Conservation (phyloP, 2,329 filamentous ascomycete genomes). For the Dichotomopilus funicola region DNA sequence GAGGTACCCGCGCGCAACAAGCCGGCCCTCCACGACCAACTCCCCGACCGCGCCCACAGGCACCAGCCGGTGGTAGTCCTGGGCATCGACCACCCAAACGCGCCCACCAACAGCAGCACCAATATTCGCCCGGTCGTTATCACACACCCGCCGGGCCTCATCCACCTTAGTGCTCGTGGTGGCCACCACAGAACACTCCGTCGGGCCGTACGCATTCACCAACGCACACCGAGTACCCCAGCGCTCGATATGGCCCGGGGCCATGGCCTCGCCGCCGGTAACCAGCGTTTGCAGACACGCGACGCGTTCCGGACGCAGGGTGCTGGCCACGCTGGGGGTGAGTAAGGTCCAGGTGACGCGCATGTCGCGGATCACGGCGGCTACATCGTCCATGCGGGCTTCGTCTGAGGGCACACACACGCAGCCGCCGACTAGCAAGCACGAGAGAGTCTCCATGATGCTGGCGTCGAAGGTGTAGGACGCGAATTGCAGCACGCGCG, state of each 20-base stretch:
- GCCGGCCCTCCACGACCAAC: constrained; percentile 50
- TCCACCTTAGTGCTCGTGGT: constrained; percentile 22
- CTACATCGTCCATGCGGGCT: constrained; percentile 34
- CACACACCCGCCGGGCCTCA: constrained; percentile 11
- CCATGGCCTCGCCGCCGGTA: constrained; percentile 27
- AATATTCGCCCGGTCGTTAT: constrained; percentile 21
- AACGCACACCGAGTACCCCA: constrained; percentile 20
- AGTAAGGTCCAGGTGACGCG: constrained; percentile 26
- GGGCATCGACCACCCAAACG: constrained; percentile 44
- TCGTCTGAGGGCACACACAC: constrained; percentile 37
- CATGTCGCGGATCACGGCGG: constrained; percentile 25
- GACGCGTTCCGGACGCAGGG: constrained; percentile 25
- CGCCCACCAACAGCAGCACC: constrained; percentile 22
- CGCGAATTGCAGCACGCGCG: constrained; percentile 27
- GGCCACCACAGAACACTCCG: constrained; percentile 22
- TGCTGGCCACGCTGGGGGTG: constrained; percentile 26
- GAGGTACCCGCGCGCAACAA: constrained; percentile 58
- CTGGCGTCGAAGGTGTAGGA: constrained; percentile 38
- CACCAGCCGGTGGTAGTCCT: constrained; percentile 40
- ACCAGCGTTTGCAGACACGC: constrained; percentile 24
- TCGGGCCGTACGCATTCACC: constrained; percentile 26
- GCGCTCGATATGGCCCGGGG: constrained; percentile 18
- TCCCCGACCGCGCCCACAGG: constrained; percentile 46
- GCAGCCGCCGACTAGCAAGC: constrained; percentile 34
- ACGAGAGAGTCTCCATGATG: constrained; percentile 34